Evolutionary conservation across 768 basidiomycete genomes (phyloP), one percentile per base, ranked within the genome.

Genomic region (Mycena venus): DNA sequence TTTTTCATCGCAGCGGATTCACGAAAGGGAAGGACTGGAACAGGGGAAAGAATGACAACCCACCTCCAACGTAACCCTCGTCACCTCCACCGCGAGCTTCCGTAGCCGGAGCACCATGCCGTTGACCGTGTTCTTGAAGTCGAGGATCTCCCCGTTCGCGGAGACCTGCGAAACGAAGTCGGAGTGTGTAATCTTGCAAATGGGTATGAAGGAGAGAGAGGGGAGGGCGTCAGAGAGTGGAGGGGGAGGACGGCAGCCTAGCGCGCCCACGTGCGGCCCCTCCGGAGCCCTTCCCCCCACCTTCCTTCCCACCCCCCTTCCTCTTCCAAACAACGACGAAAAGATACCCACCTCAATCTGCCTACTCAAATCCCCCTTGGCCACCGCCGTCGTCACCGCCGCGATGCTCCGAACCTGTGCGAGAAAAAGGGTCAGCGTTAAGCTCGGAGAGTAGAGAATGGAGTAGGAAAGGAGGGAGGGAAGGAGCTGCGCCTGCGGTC

Each of bases 41-140:
- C 34, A 36, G 2, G 25, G 27, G 1, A 38, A 40, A 44, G 12
- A 7, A 42, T 21, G 17, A 29, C 2, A 56, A 51, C 73, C 10
- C 44, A 99, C 98, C 85, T 99, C 96, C 75, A 95, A 91, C 10
- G 97, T 98, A 29, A 99, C 97, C 69, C 97, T 87, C 70, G 88
- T 88, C 27, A 90, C 90, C 84, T 96, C 95, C 80, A 94, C 94
- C 0, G 95, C 95, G 81, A 96, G 95, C 44, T 95, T 88, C 78
- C 93, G 94, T 83, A 96, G 82, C 80, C 91, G 91, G 83, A 92
- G 93, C 19, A 97, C 98, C 97, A 99, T 99, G 70, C 92, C 94
- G 80, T 99, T 99, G 42, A 99, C 96, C 1, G 96, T 99, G 83
- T 95, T 93, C 85, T 96, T 95, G 84, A 95, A 82, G 82, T 96